Evolutionary conservation across 2,329 filamentous ascomycete genomes (phyloP).

Genomic region (Pestalotiopsis sp.): DNA sequence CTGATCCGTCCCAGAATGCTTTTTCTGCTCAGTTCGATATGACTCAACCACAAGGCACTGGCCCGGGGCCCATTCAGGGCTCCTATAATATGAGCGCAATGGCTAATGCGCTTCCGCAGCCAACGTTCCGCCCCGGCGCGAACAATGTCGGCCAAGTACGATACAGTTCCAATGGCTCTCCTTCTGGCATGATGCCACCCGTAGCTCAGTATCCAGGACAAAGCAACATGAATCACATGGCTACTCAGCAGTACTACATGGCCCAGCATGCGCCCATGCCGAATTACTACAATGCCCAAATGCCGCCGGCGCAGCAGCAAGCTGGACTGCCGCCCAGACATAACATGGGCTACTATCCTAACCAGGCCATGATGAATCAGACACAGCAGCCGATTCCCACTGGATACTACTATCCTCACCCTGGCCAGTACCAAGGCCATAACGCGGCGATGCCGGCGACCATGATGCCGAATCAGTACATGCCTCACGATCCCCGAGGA

Average conservation of each 20-base stretch:
- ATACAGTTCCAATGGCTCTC: slow-evolving; percentile 31
- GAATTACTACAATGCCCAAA: slow-evolving; percentile 45
- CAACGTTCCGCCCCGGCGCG: slow-evolving; percentile 40
- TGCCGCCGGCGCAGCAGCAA: slow-evolving; percentile 39
- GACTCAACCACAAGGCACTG: slow-evolving; percentile 32
- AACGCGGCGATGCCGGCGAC: slow-evolving; percentile 33
- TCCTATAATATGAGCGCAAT: slow-evolving; percentile 52
- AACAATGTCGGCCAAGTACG: slow-evolving; percentile 36
- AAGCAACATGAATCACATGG: slow-evolving; percentile 37
- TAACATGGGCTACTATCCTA: slow-evolving; percentile 46
- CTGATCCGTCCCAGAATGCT: slow-evolving; percentile 37
- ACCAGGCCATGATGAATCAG: slow-evolving; percentile 44
- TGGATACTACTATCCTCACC: slow-evolving; percentile 47
- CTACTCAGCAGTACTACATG: slow-evolving; percentile 49
- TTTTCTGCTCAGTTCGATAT: slow-evolving; percentile 47
- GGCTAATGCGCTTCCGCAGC: slow-evolving; percentile 45
- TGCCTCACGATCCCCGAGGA: slow-evolving; percentile 21
- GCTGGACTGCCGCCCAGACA: slow-evolving; percentile 37
- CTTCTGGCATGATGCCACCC: slow-evolving; percentile 41
- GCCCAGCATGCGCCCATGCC: slow-evolving; percentile 44
- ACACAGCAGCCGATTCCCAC: slow-evolving; percentile 36
- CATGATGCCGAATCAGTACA: slow-evolving; percentile 39
- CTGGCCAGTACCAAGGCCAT: slow-evolving; percentile 39
- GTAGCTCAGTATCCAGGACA: slow-evolving; percentile 44
- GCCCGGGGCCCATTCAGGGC: slow-evolving; percentile 40